A percentile compares a stretch with the other conserved stretches of the same genome.
These are phyloP conservation scores for Elsinoe ampelina DNA, from an alignment of 2,329 filamentous ascomycete genomes.

Conservation along the genomic window DNA sequence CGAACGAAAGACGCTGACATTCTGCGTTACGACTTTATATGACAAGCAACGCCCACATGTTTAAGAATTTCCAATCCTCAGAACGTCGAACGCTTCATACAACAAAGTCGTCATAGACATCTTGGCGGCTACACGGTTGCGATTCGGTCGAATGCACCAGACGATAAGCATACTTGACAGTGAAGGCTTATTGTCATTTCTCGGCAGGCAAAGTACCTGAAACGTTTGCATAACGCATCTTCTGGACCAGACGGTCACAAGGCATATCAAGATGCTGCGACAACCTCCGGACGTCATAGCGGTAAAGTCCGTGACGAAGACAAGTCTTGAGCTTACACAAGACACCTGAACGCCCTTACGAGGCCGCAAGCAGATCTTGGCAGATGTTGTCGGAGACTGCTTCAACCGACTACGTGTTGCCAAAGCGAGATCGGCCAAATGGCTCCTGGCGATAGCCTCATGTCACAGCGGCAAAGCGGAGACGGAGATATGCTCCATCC, in stretches of 20 bases:
- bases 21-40: conserved; percentile 11
- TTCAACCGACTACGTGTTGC: background rate
- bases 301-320: background rate
- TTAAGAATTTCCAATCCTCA: background rate
- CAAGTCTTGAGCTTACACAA: background rate
- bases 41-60: conserved; percentile 8
- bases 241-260: background rate
- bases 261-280: background rate
- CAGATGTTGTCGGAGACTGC: background rate
- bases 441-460: background rate
- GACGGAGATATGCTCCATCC: conserved; percentile 15
- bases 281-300: background rate
- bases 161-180: background rate
- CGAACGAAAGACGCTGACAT: conserved; percentile 3
- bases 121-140: background rate
- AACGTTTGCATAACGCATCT: background rate
- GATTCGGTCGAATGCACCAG: conserved; percentile 1
- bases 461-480: background rate
- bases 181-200: background rate
- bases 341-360: background rate
- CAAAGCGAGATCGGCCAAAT: background rate
- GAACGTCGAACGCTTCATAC: conserved; percentile 1
- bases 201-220: background rate
- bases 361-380: background rate
- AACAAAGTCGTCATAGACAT: conserved; percentile 1